Base-by-base conservation (phyloP, 129 eudicot species). In the Flaveria trinervia region DNA sequence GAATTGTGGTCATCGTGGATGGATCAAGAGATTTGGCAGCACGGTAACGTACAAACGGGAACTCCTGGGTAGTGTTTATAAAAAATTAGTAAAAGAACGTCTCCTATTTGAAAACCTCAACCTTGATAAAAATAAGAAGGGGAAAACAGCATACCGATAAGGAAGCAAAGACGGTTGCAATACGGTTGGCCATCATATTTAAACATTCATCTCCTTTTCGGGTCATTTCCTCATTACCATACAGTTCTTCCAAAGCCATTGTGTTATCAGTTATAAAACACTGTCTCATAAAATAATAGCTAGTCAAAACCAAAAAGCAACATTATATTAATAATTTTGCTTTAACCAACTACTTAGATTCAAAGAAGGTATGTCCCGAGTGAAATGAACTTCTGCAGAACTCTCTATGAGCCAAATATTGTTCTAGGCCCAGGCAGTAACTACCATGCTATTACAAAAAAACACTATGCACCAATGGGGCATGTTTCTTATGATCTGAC, bases 151-250 rank as follows among this genome's bases (percentile, higher is more conserved):
- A 57, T 88, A 93, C 98, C 91, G 87, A 78, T 69, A 93, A 79
- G 61, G 98, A 93, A 68, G 97, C 98, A 85, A 93, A 91, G 51
- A 89, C 96, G 16, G 98, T 93, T 61, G 97, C 96, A 65, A 93
- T 85, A 11, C 97, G 92, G 64, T 86, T 73, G 45, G 97, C 98
- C 97, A 93, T 93, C 77, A 82, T 15, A 65, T 81, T 85, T 81
- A 93, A 81, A 77, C 91, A 85, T 67, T 80, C 89, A 79, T 89
- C 93, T 28, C 86, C 90, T 76, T 80, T 87, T 3, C 89, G 87
- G 59, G 92, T 78, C 76, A 81, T 84, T 74, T 79, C 89, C 36
- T 89, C 98, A 76, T 87, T 92, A 51, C 96, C 93, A 81, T 85
- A 93, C 64, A 93, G 93, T 46, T 90, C 98, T 77, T 87, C 97